phyloP scores from a whole-genome alignment of 495 filamentous ascomycete species.

The Podospora pseudocomata region DNA sequence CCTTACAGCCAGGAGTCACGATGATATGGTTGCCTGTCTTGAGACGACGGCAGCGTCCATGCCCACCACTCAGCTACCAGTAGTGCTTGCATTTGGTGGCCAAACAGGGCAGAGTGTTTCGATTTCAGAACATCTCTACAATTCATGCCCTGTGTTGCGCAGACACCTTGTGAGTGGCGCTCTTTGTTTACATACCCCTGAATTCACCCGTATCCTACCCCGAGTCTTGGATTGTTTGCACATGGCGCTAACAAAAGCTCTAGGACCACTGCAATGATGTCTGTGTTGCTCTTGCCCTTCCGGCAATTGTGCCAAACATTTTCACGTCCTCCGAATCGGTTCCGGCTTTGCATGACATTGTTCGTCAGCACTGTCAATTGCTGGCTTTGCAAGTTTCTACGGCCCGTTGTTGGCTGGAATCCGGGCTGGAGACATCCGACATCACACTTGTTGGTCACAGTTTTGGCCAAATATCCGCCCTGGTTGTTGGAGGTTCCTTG shows the following conservation, averaged over 20 bases:
- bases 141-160: slow-evolving; percentile 31
- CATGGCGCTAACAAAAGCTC: too few species aligned
- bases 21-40: neutral
- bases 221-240: too few species aligned
- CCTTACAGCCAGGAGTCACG: neutral
- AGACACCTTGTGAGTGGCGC: neutral
- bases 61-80: slow-evolving; percentile 11
- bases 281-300: slow-evolving; percentile 34
- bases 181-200: too few species aligned
- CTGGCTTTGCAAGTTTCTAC: slow-evolving; percentile 51
- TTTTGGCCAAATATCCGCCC: slow-evolving; percentile 52
- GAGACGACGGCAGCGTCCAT: neutral
- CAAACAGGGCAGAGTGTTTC: slow-evolving; percentile 41
- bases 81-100: slow-evolving; percentile 50
- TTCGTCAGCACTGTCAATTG: slow-evolving; percentile 43
- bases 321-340: slow-evolving; percentile 33
- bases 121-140: slow-evolving; percentile 33
- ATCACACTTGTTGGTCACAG: slow-evolving; percentile 47
- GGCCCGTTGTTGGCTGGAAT: slow-evolving; percentile 50
- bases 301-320: slow-evolving; percentile 46
- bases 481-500: slow-evolving; percentile 41
- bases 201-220: too few species aligned
- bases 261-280: slow-evolving; percentile 27
- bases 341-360: slow-evolving; percentile 30
- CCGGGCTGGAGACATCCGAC: slow-evolving; percentile 36